A percentile compares a stretch with the other conserved stretches of the same genome.
Evolutionary conservation across 1,284 basidiomycete species (phyloP).

Genomic region (Trichosporon sp.): DNA sequence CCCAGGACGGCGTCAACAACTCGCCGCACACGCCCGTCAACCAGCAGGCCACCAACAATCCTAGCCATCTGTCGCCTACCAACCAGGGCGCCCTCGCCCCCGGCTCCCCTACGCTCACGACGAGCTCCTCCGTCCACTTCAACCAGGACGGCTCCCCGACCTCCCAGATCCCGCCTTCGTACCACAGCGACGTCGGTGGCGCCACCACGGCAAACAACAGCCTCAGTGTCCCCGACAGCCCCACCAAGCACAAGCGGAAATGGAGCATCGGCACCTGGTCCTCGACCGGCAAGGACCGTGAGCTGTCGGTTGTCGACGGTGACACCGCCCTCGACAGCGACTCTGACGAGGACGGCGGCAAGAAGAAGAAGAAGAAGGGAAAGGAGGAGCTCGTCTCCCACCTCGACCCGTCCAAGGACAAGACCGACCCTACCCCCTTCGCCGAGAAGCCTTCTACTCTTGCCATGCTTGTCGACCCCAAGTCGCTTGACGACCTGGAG

Average conservation of each 20-base stretch:
- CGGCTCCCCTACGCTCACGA: conserved; percentile 41
- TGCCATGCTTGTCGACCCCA: conserved; percentile 81
- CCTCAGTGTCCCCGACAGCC: not conserved
- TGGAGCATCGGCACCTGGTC: conserved; percentile 36
- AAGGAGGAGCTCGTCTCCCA: conserved; percentile 37
- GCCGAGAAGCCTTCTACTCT: conserved; percentile 67
- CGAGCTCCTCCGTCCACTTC: conserved; percentile 37
- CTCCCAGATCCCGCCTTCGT: conserved; percentile 31
- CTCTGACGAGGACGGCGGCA: not conserved
- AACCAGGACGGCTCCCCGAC: conserved; percentile 33
- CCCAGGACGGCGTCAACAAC: not conserved
- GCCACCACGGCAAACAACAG: conserved; percentile 40
- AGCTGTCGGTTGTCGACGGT: conserved; percentile 12
- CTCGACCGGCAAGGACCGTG: conserved; percentile 16
- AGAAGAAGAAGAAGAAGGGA: conserved; percentile 13
- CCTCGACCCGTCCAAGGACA: conserved; percentile 54
- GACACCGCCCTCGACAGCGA: not conserved
- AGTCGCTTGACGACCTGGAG: conserved; percentile 60
- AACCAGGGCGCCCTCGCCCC: conserved; percentile 26
- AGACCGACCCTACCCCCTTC: conserved; percentile 68
- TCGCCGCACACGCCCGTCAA: conserved; percentile 13
- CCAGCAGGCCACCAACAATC: conserved; percentile 15
- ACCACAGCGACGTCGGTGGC: conserved; percentile 51
- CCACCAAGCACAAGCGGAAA: conserved; percentile 25
- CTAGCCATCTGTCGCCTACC: conserved; percentile 31